Evolutionary conservation across 2,329 filamentous ascomycete species (phyloP).

Genomic region (Fusarium redolens): DNA sequence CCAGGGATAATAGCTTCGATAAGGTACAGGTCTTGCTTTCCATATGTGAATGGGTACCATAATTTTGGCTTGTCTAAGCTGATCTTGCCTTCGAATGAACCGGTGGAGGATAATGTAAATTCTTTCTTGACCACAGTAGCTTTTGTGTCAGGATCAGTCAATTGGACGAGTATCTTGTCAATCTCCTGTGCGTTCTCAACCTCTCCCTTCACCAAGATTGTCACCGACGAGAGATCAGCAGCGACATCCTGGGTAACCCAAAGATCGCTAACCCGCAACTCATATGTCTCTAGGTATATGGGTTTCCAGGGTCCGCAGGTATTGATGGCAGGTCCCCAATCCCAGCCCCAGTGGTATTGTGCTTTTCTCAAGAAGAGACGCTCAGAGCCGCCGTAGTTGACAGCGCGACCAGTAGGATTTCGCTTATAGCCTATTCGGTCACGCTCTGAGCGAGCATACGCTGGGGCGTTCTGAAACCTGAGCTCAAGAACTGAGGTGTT

Average conservation of each 20-base stretch:
- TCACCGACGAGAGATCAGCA: not conserved
- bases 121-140: not conserved
- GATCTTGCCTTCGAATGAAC: not conserved
- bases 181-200: not conserved
- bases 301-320: conserved; percentile 5
- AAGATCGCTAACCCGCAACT: not conserved
- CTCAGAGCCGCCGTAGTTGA: conserved; percentile 1
- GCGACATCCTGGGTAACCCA: not conserved
- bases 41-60: conserved; percentile 2
- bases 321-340: conserved; percentile 6
- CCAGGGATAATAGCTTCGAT: not conserved
- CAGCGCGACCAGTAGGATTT: not conserved
- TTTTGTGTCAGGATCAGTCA: not conserved
- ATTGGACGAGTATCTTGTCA: not conserved
- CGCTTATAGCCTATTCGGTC: not conserved
- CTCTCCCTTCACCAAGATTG: not conserved
- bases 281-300: not conserved
- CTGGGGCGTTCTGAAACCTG: not conserved
- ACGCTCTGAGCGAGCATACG: not conserved
- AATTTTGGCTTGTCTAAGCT: not conserved
- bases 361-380: not conserved
- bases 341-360: conserved; percentile 13
- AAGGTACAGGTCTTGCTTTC: not conserved
- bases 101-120: not conserved
- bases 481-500: not conserved